These are phyloP conservation scores for Alternaria consortialis DNA, from an alignment of 2,329 filamentous ascomycete species.

Conservation along the genomic window DNA sequence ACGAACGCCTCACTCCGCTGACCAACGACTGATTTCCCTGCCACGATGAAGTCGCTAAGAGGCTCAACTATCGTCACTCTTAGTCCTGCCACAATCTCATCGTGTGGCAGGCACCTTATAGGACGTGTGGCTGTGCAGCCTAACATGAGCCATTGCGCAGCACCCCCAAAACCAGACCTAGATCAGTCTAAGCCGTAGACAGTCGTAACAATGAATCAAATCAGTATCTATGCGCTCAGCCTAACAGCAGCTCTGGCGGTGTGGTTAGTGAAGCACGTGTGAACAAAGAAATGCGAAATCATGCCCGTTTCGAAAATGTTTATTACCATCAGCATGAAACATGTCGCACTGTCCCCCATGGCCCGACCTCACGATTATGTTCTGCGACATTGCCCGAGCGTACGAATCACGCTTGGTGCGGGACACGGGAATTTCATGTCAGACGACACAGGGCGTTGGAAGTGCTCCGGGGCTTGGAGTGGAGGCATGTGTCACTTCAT, in stretches of 20 bases:
- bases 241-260: not conserved
- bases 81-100: not conserved
- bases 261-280: not conserved
- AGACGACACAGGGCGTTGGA: not conserved
- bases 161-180: not conserved
- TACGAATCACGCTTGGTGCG: not conserved
- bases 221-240: not conserved
- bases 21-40: not conserved
- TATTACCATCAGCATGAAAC: slow-evolving; percentile 4
- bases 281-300: not conserved
- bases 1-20: not conserved
- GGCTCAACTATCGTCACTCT: not conserved
- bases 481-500: not conserved
- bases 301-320: slow-evolving; percentile 2
- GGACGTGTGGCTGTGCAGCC: not conserved
- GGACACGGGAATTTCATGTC: not conserved
- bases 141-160: not conserved
- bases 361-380: not conserved
- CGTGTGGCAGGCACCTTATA: not conserved
- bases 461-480: not conserved
- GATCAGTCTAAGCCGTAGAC: not conserved
- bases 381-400: not conserved
- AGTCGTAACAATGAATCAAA: not conserved
- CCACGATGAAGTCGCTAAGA: not conserved
- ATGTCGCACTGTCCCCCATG: slow-evolving; percentile 6